These are phyloP conservation scores for Escallonia rubra DNA, from an alignment of 129 eudicot genomes.

Conservation along the genomic window DNA sequence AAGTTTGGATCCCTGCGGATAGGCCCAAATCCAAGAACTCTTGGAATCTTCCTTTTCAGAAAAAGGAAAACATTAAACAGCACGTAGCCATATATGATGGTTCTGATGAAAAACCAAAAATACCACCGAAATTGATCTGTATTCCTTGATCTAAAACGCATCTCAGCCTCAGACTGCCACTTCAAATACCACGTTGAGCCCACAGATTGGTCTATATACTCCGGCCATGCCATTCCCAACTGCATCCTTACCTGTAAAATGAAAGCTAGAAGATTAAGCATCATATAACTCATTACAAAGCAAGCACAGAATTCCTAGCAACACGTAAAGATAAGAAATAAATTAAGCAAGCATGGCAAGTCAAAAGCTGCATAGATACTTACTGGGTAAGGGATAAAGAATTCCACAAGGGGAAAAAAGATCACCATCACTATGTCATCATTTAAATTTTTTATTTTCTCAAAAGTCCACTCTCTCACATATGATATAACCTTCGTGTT, in stretches of 20 bases:
- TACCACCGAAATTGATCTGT: constrained; percentile 42
- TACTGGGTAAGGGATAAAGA: constrained; percentile 60
- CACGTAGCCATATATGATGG: constrained; percentile 45
- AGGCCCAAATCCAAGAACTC: constrained; percentile 47
- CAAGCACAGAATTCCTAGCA: neutral
- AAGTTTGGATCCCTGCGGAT: constrained; percentile 50
- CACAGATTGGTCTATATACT: constrained; percentile 36
- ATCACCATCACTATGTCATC: constrained; percentile 56
- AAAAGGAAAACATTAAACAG: constrained; percentile 37
- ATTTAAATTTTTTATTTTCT: constrained; percentile 26
- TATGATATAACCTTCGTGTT: constrained; percentile 25
- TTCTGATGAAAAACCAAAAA: constrained; percentile 46
- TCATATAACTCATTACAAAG: neutral
- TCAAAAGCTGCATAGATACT: constrained; percentile 8
- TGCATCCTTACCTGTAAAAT: constrained; percentile 37
- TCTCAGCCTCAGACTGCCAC: constrained; percentile 57
- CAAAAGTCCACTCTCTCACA: constrained; percentile 19
- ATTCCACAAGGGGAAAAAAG: constrained; percentile 57
- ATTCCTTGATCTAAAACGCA: constrained; percentile 32
- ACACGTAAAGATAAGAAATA: neutral
- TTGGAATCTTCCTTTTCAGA: constrained; percentile 50
- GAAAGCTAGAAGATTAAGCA: constrained; percentile 12
- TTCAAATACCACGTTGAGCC: constrained; percentile 48
- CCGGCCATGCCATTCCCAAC: constrained; percentile 43
- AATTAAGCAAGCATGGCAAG: neutral